Conservation (phyloP, 495 filamentous ascomycete genomes). For the Lasiosphaeriaceae sp. region DNA sequence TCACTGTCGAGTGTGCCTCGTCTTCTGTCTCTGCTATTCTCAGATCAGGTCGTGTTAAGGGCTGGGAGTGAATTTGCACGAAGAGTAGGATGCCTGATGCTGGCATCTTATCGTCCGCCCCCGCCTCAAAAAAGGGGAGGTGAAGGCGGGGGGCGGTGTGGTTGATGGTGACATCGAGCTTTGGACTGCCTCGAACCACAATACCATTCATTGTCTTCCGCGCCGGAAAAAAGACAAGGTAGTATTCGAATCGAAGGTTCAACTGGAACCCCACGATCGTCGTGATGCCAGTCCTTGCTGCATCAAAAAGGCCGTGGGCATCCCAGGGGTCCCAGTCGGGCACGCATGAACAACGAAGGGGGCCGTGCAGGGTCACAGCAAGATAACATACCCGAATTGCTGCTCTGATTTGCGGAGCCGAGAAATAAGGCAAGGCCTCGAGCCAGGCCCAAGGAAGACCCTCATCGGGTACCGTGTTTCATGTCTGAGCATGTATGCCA, state of each 20-base stretch:
- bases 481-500: conserved; percentile 18
- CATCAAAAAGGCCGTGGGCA: background rate
- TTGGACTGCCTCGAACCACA: too few relatives aligned
- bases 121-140: background rate
- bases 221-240: background rate
- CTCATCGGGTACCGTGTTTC: conserved; percentile 17
- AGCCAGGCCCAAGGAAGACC: conserved; percentile 1
- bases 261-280: conserved; percentile 9
- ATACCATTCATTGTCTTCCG: too few relatives aligned
- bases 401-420: conserved; percentile 15
- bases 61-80: too few relatives aligned
- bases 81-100: too few relatives aligned
- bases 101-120: background rate
- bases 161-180: too few relatives aligned
- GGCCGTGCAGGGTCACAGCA: conserved; percentile 2
- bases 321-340: background rate
- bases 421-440: background rate
- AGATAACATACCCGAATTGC: background rate
- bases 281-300: background rate
- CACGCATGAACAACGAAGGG: conserved; percentile 14
- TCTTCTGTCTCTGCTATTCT: background rate
- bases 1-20: background rate
- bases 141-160: too few relatives aligned
- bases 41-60: background rate
- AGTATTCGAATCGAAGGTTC: background rate